Evolutionary conservation across 2,329 filamentous ascomycete genomes (phyloP), one percentile per base, ranked within the genome.

Genomic region (Venturia asperata): DNA sequence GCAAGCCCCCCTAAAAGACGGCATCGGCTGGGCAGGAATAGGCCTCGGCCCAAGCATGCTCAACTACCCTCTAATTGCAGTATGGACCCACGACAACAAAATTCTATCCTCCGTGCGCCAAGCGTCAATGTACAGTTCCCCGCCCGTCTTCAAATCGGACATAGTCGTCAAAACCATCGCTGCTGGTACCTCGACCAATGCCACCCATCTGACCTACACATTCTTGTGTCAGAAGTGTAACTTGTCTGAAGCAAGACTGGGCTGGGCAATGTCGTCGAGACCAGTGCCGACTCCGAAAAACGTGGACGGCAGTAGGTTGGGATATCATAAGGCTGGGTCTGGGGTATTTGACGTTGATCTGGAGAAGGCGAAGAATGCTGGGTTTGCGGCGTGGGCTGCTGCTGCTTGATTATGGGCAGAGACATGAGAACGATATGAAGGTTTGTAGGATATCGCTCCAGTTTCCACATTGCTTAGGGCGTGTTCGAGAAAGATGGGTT

Each of bases 11-110:
- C 13, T 62, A 0, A 62, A 42, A 43, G 37, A 34, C 19, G 60
- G 60, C 43, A 24, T 49, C 27, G 62, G 62, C 21, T 63, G 62
- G 62, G 62, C 45, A 39, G 62, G 61, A 17, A 55, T 47, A 27
- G 13, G 24, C 24, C 41, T 63, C n/a, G 62, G 62, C 45, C 13
- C 42, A 17, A 10, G 15, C 9, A 63, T 63, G 62, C 24, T 47
- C 24, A 34, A 47, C 24, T 34, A 34, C 24, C 62, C 45, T 19
- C 24, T 63, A 1, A 34, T 63, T 5, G 62, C 34, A 1, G 62
- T 47, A n/a, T 63, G 62, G 62, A 17, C 62, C 42, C 52, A 63
- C 45, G 24, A 7, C 4, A 19, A 21, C 24, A 49, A 47, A 34
- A 24, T 39, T 15, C 34, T 27, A 30, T 24, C 39, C 21, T 34